Evolutionary conservation across 2,329 filamentous ascomycete genomes (phyloP), one percentile per base, ranked within the genome.

Genomic region (Colletotrichum scovillei): DNA sequence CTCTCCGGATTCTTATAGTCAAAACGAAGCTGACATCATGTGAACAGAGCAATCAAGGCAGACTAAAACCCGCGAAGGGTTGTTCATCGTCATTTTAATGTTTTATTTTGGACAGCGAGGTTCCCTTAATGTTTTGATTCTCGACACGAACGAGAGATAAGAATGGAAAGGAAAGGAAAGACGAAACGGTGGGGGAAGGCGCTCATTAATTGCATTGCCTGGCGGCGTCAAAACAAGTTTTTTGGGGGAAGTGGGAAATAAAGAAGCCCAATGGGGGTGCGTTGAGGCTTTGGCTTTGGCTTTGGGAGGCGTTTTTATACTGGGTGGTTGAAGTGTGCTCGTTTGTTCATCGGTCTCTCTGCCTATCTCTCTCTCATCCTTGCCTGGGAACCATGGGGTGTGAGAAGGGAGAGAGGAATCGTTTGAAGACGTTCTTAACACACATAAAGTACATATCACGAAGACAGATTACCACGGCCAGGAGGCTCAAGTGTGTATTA

Each of bases 31-130:
- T 78, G 63, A 77, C 65, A 38, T 56, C 5, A 9, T 8, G 5
- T 9, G 53, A 49, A 26, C 69, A 89, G 87, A 68, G 87, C 87
- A 52, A 88, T 89, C 78, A 89, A 89, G 75, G 83, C 84, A 28
- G 87, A 88, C 72, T 89, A 79, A 63, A 49, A 42, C 24, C 26
- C 28, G 7, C n/a, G 3, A 19, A 46, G 12, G 30, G 53, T 59
- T 52, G 2, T 24, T 32, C 42, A 63, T 63, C 62, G 28, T 58
- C 57, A 67, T 12, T 12, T 9, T 24, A 67, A 49, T 49, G 19
- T 49, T 49, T 49, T n/a, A 49, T n/a, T 49, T 49, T 49, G 42
- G 42, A 49, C 42, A 49, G 42, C 42, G 42, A 19, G 42, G 16
- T 56, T 62, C 42, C 24, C 60, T 16, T 38, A 59, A 64, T 64